These are phyloP conservation scores for Scedosporium boydii DNA, from an alignment of 2,329 filamentous ascomycete species.

Conservation along the genomic window DNA sequence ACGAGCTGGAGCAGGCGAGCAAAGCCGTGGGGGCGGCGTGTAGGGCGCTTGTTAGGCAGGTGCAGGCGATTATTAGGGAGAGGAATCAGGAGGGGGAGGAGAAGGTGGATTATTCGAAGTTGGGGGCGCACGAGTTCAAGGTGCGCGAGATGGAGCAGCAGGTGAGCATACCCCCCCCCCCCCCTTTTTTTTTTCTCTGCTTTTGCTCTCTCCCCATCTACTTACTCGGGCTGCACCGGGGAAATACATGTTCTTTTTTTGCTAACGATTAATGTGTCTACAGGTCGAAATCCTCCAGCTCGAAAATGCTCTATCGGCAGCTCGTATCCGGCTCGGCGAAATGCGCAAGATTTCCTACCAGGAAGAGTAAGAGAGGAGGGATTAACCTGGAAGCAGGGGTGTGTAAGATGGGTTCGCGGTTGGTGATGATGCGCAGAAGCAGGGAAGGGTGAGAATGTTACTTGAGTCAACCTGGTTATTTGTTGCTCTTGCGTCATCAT, in stretches of 20 bases:
- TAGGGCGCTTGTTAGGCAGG: conserved; percentile 78
- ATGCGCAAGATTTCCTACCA: conserved; percentile 97
- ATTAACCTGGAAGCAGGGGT: too few species aligned
- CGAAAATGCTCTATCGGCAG: conserved; percentile 74
- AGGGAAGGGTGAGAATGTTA: not conserved
- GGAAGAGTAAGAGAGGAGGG: conserved; percentile 44
- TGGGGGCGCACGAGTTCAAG: conserved; percentile 95
- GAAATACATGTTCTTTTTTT: not conserved
- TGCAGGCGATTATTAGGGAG: conserved; percentile 88
- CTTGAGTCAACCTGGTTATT: not conserved
- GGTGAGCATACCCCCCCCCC: conserved; percentile 53
- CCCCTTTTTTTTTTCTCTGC: not conserved
- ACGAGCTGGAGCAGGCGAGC: conserved; percentile 79
- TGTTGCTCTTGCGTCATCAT: too few species aligned
- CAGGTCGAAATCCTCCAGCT: conserved; percentile 96
- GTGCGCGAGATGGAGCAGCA: conserved; percentile 99
- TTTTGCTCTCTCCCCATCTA: conserved; percentile 3
- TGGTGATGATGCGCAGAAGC: not conserved
- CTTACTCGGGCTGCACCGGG: not conserved
- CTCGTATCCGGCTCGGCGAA: conserved; percentile 78
- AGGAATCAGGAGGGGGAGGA: conserved; percentile 75
- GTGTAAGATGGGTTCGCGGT: not conserved
- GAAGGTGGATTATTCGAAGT: conserved; percentile 73
- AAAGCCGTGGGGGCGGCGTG: conserved; percentile 90
- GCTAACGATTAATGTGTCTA: conserved; percentile 8